Evolutionary conservation across 495 filamentous ascomycete species (phyloP).

Genomic region (Ramalina peruviana): DNA sequence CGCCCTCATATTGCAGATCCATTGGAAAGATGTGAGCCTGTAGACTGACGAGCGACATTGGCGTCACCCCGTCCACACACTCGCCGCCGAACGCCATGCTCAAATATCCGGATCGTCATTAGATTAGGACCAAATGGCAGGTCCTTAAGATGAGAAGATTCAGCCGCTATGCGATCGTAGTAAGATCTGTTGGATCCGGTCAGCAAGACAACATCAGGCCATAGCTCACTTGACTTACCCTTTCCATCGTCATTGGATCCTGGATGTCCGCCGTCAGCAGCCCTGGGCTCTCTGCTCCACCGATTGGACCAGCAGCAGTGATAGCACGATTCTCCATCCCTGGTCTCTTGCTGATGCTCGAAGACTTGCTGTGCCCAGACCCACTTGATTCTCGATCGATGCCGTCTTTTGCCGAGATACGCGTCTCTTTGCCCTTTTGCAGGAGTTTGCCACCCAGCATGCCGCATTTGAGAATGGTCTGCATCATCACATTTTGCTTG

Average conservation of each 20-base stretch:
- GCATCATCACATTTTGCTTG: conserved; percentile 95
- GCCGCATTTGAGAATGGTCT: conserved; percentile 92
- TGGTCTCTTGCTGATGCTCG: conserved; percentile 25
- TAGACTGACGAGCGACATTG: too few species aligned
- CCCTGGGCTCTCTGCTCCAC: conserved; percentile 44
- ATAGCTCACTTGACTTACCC: conserved; percentile 42
- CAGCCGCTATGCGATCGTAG: conserved; percentile 37
- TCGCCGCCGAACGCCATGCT: neutral
- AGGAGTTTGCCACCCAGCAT: conserved; percentile 82
- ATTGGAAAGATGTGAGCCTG: too few species aligned
- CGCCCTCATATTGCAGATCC: too few species aligned
- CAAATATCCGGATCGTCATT: neutral
- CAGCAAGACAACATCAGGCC: conserved; percentile 1
- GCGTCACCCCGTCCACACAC: too few species aligned
- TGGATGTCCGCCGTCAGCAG: conserved; percentile 45
- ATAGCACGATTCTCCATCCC: conserved; percentile 40
- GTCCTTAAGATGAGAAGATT: neutral
- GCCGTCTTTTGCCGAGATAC: conserved; percentile 41
- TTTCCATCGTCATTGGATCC: conserved; percentile 46
- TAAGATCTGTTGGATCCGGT: conserved; percentile 24
- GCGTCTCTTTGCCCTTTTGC: conserved; percentile 51
- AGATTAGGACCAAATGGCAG: neutral
- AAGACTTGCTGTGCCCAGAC: neutral
- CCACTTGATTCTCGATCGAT: conserved; percentile 19
- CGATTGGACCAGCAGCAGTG: conserved; percentile 47